Evolutionary conservation across 768 basidiomycete genomes (phyloP), one percentile per base, ranked within the genome.

Genomic region (Grammothele lineata): DNA sequence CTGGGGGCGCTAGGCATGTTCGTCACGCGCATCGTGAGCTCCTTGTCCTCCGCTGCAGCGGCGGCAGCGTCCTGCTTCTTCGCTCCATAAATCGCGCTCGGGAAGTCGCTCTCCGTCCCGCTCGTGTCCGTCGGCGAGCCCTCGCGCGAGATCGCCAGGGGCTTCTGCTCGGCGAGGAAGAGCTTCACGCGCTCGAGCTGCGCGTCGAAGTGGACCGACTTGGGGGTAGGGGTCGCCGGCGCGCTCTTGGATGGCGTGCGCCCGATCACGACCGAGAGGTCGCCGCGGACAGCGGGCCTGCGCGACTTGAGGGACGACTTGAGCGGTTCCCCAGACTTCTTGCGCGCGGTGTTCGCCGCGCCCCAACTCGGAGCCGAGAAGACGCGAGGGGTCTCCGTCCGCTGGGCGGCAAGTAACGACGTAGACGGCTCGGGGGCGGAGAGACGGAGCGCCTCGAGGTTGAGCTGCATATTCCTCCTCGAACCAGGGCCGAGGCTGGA

Each of bases 111-210:
- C 36, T 89, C 87, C n/a, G 83, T 84, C 15, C 82, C 85, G 47
- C 82, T 85, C 25, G 83, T 88, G 58, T 91, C 82, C 54, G 81
- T 87, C 4, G 93, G 94, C 55, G 87, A 89, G 0, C 92, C 92
- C 55, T 91, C 85, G 37, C 95, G 80, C 11, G 86, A 90, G 15
- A 99, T 95, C 1, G 94, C 93, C 7, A 90, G 75, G 5, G 95
- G 95, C 62, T 92, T 92, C 67, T 98, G 95, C 67, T 92, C 89
- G 11, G 94, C 85, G 47, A 94, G 73, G 72, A 98, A 98, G 38
- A 94, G 77, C 67, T 94, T 94, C 52, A 98, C 89, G 46, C 92
- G 89, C 65, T 96, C 95, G 43, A 97, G 78, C 61, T 93, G 81
- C 5, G 84, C 64, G 67, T 95, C 90, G 51, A 99, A 99, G 60